Base-by-base conservation (phyloP, 345 rosid genomes). In the Sonneratia alba region DNA sequence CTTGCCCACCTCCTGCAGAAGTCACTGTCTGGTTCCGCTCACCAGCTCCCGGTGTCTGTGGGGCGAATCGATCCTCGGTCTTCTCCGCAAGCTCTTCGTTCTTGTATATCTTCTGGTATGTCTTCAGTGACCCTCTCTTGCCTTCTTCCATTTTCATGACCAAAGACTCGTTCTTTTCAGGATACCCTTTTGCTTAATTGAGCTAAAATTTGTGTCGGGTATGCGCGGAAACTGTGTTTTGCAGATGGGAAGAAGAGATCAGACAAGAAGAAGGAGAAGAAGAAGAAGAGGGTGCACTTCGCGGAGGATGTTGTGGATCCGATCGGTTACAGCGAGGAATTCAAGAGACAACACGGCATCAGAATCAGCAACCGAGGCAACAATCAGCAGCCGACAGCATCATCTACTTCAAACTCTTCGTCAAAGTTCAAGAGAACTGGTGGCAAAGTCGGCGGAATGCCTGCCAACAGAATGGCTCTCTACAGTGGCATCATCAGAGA, bases 1-100 rank as follows among this genome's bases (percentile, higher is more conserved):
- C 84, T 90, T 10, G 91, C 91, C 72, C 61, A 86, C 34, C 87
- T 89, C 74, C 88, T 85, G 42, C 95, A 87, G 74, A 87, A 86
- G 71, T 68, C 55, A n/a, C 76, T 69, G 70, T 70, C 34, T 71
- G 71, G 67, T 55, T 82, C 34, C 38, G 76, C 75, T 69, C 83
- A 77, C 42, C 78, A 32, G 8, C 19, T 75, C 67, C 62, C 62
- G 1, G 62, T 7, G 32, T 7, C 6, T 22, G 12, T 40, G 6
- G 43, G 10, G 32, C 62, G n/a, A 22, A 22, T 56, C 12, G 62
- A 22, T 22, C 73, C 76, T 6, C 78, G 51, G 62, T 49, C 84
- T 19, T 69, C 84, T 22, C 78, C 21, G 27, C 76, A 57, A 48
- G 67, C 61, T 32, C 84, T 75, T 6, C 80, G 91, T 24, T 71